Evolutionary conservation across 2,329 filamentous ascomycete genomes (phyloP).

Genomic region (Passalora sequoiae): DNA sequence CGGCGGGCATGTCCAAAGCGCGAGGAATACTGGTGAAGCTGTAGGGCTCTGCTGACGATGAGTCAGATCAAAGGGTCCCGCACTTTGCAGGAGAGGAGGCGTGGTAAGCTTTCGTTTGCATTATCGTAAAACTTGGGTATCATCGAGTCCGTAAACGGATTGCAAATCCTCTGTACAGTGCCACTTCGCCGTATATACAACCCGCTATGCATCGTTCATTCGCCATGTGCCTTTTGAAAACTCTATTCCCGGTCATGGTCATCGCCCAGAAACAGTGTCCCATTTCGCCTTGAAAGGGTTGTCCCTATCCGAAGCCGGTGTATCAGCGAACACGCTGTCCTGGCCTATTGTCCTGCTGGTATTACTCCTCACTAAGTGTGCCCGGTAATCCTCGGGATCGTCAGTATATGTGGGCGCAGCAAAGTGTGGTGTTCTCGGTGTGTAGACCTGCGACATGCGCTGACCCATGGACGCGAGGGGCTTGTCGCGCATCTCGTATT

Average conservation of each 20-base stretch:
- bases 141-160: no score
- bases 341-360: slow-evolving; percentile 2
- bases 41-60: no score
- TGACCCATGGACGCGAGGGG: slow-evolving; percentile 16
- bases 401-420: slow-evolving; percentile 8
- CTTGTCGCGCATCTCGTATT: slow-evolving; percentile 20
- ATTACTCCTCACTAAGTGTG: slow-evolving; percentile 8
- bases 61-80: no score
- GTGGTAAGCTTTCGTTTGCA: no score
- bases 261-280: slow-evolving; percentile 19
- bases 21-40: no score
- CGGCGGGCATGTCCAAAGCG: no score
- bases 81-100: no score
- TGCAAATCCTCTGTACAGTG: slow-evolving; percentile 2
- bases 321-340: slow-evolving; percentile 22
- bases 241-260: not conserved
- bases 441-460: slow-evolving; percentile 20
- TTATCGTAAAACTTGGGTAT: no score
- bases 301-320: slow-evolving; percentile 17
- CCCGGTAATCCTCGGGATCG: slow-evolving; percentile 15
- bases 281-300: slow-evolving; percentile 21
- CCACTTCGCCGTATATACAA: not conserved
- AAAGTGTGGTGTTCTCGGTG: slow-evolving; percentile 21
- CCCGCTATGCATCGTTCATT: not conserved
- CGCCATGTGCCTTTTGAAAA: not conserved